These are phyloP conservation scores for Zalerion maritima DNA, from an alignment of 495 filamentous ascomycete species.

Conservation along the genomic window DNA sequence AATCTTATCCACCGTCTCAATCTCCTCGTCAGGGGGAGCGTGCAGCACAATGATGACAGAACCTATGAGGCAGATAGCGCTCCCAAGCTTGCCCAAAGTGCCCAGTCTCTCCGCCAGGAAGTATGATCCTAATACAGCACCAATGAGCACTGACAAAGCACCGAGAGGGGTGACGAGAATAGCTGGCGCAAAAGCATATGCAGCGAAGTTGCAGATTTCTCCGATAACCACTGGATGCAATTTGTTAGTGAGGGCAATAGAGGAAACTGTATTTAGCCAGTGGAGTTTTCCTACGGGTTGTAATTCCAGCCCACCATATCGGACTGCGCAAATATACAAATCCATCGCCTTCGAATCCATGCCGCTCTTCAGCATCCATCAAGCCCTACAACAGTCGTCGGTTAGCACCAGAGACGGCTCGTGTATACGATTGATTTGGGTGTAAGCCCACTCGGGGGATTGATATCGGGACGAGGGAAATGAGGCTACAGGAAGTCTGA, in stretches of 20 bases:
- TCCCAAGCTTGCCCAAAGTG: conserved; percentile 79
- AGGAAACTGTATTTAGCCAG: conserved; percentile 1
- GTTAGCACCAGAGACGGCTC: neutral
- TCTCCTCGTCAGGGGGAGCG: conserved; percentile 84
- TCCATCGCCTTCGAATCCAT: conserved; percentile 94
- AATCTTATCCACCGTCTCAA: conserved; percentile 76
- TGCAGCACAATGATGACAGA: conserved; percentile 96
- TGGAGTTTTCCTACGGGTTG: conserved; percentile 48
- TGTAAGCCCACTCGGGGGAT: conserved; percentile 2
- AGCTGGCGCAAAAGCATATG: conserved; percentile 93
- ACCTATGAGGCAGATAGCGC: conserved; percentile 89
- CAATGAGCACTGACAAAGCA: conserved; percentile 85
- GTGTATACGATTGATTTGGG: conserved; percentile 2
- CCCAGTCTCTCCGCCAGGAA: conserved; percentile 83
- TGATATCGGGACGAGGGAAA: conserved; percentile 9
- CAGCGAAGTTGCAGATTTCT: conserved; percentile 91
- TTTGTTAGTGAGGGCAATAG: neutral
- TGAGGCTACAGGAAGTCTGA: conserved; percentile 17
- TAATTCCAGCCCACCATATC: conserved; percentile 88
- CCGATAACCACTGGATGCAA: conserved; percentile 51
- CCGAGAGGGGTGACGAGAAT: conserved; percentile 93
- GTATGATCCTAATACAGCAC: conserved; percentile 86
- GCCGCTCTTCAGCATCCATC: conserved; percentile 72
- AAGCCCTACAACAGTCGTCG: conserved; percentile 46
- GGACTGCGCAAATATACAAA: conserved; percentile 86